phyloP scores from a whole-genome alignment of 140 eudicot genomes.

The Ambrosia hybrid region DNA sequence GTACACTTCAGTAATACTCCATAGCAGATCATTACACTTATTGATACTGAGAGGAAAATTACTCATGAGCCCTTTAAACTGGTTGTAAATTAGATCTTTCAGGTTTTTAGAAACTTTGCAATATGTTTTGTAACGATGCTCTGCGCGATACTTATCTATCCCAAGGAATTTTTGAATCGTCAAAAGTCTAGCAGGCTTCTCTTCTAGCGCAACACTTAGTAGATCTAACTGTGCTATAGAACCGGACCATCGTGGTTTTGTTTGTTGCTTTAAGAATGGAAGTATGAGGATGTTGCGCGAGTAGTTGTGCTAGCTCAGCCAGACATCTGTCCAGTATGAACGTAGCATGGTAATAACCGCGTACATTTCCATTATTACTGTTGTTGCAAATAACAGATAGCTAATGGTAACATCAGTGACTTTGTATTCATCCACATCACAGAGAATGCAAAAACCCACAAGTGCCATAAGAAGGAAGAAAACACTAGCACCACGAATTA shows the following conservation, averaged over 20 bases:
- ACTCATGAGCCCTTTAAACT: constrained; percentile 10
- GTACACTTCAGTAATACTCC: constrained; percentile 30
- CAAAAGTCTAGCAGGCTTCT: constrained; percentile 19
- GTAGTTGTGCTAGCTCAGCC: constrained; percentile 27
- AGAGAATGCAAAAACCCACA: constrained; percentile 11
- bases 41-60: constrained; percentile 20
- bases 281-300: neutral
- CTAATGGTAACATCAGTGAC: constrained; percentile 20
- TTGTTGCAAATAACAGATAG: constrained; percentile 11
- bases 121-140: constrained; percentile 34
- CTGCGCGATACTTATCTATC: constrained; percentile 24
- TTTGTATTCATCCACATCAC: constrained; percentile 9
- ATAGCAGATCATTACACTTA: neutral
- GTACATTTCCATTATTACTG: constrained; percentile 3
- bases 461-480: constrained; percentile 8
- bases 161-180: constrained; percentile 18
- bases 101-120: constrained; percentile 22
- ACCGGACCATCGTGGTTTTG: constrained; percentile 38
- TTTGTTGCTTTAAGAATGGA: constrained; percentile 8
- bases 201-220: constrained; percentile 31
- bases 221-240: constrained; percentile 41
- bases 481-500: neutral
- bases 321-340: constrained; percentile 23
- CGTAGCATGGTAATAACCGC: constrained; percentile 5
- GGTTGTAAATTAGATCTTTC: constrained; percentile 17